Percentiles rank a stretch among this genome's conserved stretches.
These are phyloP conservation scores for Eutrema yunnanense DNA, from an alignment of 345 rosid genomes.

Conservation along the genomic window DNA sequence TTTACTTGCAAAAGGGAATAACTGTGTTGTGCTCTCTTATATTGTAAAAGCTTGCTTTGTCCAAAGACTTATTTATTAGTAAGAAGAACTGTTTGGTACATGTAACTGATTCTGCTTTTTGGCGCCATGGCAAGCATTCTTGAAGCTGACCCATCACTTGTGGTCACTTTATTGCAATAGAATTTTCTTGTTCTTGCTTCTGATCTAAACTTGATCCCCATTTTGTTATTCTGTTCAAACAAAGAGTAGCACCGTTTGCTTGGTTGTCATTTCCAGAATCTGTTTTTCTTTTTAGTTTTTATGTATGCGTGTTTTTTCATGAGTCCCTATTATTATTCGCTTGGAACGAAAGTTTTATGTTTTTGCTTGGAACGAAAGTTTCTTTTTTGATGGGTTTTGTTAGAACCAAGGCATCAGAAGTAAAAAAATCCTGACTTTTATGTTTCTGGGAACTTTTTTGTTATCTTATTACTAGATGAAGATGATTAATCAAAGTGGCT, in stretches of 20 bases:
- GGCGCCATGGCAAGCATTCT: not conserved
- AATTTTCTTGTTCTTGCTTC: not conserved
- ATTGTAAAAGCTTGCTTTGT: not conserved
- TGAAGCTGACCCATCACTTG: not conserved
- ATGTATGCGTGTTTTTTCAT: too few relatives aligned
- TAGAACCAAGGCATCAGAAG: too few relatives aligned
- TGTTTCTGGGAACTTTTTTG: too few relatives aligned
- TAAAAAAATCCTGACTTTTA: too few relatives aligned
- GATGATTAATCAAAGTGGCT: too few relatives aligned
- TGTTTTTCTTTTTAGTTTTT: too few relatives aligned
- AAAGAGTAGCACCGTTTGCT: not conserved
- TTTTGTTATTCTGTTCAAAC: not conserved
- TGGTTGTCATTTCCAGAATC: not conserved
- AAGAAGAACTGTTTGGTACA: not conserved
- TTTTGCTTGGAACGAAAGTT: too few relatives aligned
- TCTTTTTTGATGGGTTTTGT: too few relatives aligned
- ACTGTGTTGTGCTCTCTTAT: slow-evolving; percentile 6
- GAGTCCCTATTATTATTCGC: too few relatives aligned
- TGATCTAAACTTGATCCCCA: not conserved
- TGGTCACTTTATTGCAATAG: not conserved
- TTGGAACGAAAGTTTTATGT: too few relatives aligned
- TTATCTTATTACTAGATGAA: too few relatives aligned
- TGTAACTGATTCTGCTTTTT: not conserved
- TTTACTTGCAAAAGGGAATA: slow-evolving; percentile 1
- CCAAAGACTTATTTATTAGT: not conserved